Base-by-base conservation (phyloP, 768 basidiomycete genomes). In the Kwoniella sp. region DNA sequence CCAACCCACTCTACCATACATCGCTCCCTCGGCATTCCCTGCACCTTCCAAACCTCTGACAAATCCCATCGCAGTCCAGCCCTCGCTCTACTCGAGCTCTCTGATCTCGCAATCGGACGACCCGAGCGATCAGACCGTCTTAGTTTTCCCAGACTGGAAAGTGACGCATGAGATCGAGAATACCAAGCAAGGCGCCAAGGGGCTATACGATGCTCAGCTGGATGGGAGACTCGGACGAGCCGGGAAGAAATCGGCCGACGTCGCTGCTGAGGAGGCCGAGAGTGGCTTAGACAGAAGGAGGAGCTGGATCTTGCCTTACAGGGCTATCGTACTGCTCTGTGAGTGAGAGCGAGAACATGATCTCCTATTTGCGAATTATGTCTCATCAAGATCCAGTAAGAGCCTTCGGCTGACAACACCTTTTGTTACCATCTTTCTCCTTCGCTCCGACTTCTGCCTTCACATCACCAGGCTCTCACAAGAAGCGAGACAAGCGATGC, bases 71-170 rank as follows among this genome's bases (percentile, higher is more conserved):
- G 17, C 58, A 23, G 34, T 80, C 13, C 84, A 84, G 47, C 83
- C 91, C 50, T 86, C 90, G 1, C 86, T 95, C 37, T 83, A 93
- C 51, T 95, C 95, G 73, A 92, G 91, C 26, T 93, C 89, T 73
- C 89, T 92, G 73, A 84, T 83, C 62, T 87, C 90, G 7, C 81
- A 92, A 55, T 87, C 86, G n/a, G 85, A 87, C 58, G 84, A 87
- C 61, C 77, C 85, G 37, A 83, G 86, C 55, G 82, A 84, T 57
- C 89, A 94, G 70, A 90, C 90, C 0, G 90, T 94, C 20, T 84
- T 99, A 48, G 86, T 97, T 1, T 87, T 99, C 72, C 95, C 95
- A 5, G 95, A 99, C 81, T 98, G 88, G 83, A 92, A 88, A 70
- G 84, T 93, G 52, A 85, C 94, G 29, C 85, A 87, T 1, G 88